Percentiles rank a stretch among this genome's conserved stretches.
phyloP scores from a whole-genome alignment of 306 rosid genomes.

The Prosopis cineraria region DNA sequence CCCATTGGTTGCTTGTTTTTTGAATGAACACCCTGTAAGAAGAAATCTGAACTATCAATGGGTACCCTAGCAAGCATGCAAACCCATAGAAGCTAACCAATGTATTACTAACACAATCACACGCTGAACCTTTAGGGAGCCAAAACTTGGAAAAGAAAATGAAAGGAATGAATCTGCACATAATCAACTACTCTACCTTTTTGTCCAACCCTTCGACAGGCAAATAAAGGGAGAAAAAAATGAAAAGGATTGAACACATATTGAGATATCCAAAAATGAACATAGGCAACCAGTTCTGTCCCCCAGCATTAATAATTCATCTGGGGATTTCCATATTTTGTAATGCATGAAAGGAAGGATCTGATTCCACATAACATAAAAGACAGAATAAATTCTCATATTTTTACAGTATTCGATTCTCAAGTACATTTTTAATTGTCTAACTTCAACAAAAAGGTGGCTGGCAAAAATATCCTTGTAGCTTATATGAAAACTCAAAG shows the following conservation, averaged over 20 bases:
- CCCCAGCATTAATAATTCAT: background rate
- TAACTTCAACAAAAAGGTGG: background rate
- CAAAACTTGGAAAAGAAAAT: background rate
- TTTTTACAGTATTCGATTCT: background rate
- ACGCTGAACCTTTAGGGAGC: background rate
- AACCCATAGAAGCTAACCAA: slow-evolving; percentile 16
- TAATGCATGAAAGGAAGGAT: slow-evolving; percentile 3
- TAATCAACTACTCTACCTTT: background rate
- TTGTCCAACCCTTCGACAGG: background rate
- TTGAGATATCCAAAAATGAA: background rate
- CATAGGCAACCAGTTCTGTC: background rate
- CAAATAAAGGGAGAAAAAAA: background rate
- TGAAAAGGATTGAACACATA: slow-evolving; percentile 4
- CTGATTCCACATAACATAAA: slow-evolving; percentile 18
- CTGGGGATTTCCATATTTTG: background rate
- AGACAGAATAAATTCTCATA: background rate
- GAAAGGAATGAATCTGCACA: background rate
- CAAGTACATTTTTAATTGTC: background rate
- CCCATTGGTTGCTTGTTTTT: slow-evolving; percentile 42
- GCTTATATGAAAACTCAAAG: slow-evolving; percentile 16
- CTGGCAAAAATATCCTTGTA: background rate
- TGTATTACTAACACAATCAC: slow-evolving; percentile 16
- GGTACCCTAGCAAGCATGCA: slow-evolving; percentile 10
- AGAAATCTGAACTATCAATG: slow-evolving; percentile 36
- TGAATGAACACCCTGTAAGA: slow-evolving; percentile 57